Evolutionary conservation across 78 protist genomes (phyloP).

Genomic region (Monosiga brevicollis): DNA sequence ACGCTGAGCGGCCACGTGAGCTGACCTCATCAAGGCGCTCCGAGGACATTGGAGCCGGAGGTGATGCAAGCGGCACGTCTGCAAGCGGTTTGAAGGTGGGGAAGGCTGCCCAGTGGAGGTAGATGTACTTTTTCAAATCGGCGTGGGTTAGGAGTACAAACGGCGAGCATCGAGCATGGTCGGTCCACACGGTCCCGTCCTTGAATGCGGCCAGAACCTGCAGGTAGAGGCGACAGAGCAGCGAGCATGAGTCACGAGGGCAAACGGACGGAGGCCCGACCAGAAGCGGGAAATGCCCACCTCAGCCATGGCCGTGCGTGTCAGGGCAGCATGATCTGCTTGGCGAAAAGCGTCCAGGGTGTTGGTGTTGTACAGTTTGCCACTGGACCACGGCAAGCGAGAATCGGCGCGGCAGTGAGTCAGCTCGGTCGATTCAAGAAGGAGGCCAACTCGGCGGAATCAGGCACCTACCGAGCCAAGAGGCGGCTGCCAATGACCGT

Average conservation of each 20-base stretch:
- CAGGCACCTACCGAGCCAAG: background rate
- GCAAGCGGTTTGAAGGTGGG: conserved; percentile 46
- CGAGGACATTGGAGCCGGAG: too few species aligned
- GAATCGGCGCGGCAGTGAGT: background rate
- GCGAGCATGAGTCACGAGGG: background rate
- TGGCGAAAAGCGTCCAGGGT: background rate
- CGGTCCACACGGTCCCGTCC: conserved; percentile 39
- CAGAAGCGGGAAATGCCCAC: background rate
- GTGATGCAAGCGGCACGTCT: background rate
- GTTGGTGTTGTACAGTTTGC: conserved; percentile 1
- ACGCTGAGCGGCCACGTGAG: background rate
- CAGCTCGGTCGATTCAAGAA: background rate
- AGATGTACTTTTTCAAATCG: conserved; percentile 71
- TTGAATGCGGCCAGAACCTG: conserved; percentile 45
- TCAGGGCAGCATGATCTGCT: conserved; percentile 7
- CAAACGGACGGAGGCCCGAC: background rate
- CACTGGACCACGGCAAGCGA: background rate
- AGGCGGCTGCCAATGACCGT: background rate
- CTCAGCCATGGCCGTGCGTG: background rate
- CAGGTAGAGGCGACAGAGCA: background rate
- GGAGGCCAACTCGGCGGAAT: background rate
- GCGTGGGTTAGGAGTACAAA: conserved; percentile 66
- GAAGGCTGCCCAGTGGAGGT: conserved; percentile 72
- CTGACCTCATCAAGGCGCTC: background rate
- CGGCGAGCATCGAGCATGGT: conserved; percentile 34